Percentiles rank a stretch among this genome's conserved stretches.
phyloP scores from a whole-genome alignment of 202 grass and related monocot species.

The Eragrostis tef region DNA sequence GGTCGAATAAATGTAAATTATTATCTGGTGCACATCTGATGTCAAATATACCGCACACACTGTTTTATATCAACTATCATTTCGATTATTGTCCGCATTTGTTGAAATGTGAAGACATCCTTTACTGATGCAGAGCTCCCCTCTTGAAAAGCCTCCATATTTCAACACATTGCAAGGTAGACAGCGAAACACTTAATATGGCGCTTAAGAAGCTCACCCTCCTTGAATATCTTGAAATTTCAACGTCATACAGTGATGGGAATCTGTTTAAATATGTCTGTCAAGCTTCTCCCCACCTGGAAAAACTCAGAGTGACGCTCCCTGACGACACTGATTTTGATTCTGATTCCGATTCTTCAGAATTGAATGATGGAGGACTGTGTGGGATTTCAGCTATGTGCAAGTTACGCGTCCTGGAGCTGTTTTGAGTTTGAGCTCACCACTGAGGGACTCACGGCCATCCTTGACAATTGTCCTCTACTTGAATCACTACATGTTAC shows the following conservation, averaged over 20 bases:
- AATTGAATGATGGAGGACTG: not conserved
- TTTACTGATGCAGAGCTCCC: not conserved
- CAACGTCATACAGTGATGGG: not conserved
- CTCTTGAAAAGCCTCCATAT: not conserved
- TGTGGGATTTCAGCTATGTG: not conserved
- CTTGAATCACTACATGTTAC: not conserved
- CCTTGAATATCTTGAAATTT: constrained; percentile 17
- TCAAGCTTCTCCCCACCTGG: not conserved
- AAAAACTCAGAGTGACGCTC: constrained; percentile 1
- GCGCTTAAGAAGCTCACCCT: not conserved
- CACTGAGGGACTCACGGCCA: not conserved
- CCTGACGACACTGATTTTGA: not conserved
- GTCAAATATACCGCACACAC: too few relatives aligned
- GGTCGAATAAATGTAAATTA: too few relatives aligned
- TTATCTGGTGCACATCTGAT: too few relatives aligned
- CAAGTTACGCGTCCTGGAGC: not conserved
- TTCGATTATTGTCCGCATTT: too few relatives aligned
- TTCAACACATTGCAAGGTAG: not conserved
- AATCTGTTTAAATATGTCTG: not conserved
- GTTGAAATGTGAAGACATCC: not conserved
- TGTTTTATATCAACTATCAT: too few relatives aligned
- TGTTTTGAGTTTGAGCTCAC: not conserved
- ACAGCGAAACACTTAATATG: not conserved
- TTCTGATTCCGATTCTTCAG: not conserved
- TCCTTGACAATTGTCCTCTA: constrained; percentile 6